Evolutionary conservation across 768 basidiomycete genomes (phyloP).

Genomic region (Dentipellis sp.): DNA sequence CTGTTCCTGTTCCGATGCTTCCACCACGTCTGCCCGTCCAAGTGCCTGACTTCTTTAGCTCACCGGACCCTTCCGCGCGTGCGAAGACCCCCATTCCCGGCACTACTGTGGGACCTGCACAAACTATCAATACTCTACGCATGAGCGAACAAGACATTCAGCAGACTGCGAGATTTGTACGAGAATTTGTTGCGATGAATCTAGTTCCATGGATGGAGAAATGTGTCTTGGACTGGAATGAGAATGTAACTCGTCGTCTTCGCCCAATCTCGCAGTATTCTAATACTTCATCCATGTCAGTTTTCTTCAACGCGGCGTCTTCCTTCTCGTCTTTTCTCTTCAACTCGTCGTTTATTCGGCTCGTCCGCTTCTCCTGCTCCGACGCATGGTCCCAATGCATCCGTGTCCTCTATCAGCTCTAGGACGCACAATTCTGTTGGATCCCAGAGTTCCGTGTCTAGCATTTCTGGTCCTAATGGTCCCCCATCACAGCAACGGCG

Average conservation of each 20-base stretch:
- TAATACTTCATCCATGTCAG: conserved; percentile 20
- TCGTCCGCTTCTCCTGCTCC: conserved; percentile 35
- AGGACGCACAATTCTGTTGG: conserved; percentile 18
- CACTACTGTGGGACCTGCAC: conserved; percentile 15
- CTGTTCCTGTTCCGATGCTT: conserved; percentile 56
- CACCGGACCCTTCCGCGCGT: conserved; percentile 12
- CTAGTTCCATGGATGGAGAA: conserved; percentile 96
- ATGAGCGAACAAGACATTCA: conserved; percentile 69
- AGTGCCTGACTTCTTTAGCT: conserved; percentile 17
- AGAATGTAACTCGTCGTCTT: conserved; percentile 40
- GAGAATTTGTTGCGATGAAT: conserved; percentile 86
- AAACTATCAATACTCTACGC: conserved; percentile 26
- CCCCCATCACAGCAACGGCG: conserved; percentile 66
- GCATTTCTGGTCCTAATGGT: conserved; percentile 13
- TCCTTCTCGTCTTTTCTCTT: conserved; percentile 81
- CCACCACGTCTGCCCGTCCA: conserved; percentile 60
- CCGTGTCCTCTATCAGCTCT: conserved; percentile 24
- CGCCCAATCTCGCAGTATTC: neutral
- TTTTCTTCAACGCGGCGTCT: conserved; percentile 69
- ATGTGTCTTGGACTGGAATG: conserved; percentile 90
- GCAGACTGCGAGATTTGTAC: conserved; percentile 64
- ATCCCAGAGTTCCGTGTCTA: conserved; percentile 23
- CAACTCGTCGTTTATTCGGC: conserved; percentile 77
- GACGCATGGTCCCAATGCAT: conserved; percentile 29
- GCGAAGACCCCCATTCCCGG: conserved; percentile 9